Base-by-base conservation (phyloP, 2,329 filamentous ascomycete species). In the Ceratocystis eucalypticola region DNA sequence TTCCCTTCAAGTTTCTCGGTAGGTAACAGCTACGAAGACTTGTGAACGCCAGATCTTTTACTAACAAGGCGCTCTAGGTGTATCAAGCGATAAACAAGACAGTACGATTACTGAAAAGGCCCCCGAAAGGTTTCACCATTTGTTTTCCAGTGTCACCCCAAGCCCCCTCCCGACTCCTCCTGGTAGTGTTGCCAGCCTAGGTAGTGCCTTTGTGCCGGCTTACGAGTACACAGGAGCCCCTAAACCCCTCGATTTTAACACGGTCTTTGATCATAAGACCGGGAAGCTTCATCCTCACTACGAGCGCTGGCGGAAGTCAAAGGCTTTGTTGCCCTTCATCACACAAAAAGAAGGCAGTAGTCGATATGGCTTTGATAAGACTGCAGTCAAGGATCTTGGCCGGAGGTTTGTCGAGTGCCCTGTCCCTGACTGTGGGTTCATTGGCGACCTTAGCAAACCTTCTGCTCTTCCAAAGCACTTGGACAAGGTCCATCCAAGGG, bases 391-490 rank as follows among this genome's bases (percentile, higher is more conserved):
- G n/a, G 44, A 48, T 61, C 22, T 61, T 41, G 45, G 55, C 25
- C 12, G 33, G 20, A 62, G 22, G n/a, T 33, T 62, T 10, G 30
- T 65, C 25, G 44, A 67, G 46, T 67, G 66, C 41, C 66, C 66
- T n/a, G 62, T 44, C 57, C 20, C 50, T 2, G 62, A 62, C 33
- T 67, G 66, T 22, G 66, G 62, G 20, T 67, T 62, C 20, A 37
- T 67, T n/a, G 33, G 46, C 3, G 28, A 65, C 10, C 15, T 48
- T 53, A 28, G 22, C 4, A 45, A 61, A 8, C 65, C 45, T 30
- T 62, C 41, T 62, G 10, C 30, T 25, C 45, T 66, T n/a, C 45
- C 62, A 37, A 45, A 59, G 10, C 66, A 67, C 46, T 20, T 67
- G 3, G 66, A 67, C 48, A 22, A 22, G 20, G 10, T n/a, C 17